phyloP scores from a whole-genome alignment of 169 alveolate genomes.

The Ichthyophthirius multifiliis region DNA sequence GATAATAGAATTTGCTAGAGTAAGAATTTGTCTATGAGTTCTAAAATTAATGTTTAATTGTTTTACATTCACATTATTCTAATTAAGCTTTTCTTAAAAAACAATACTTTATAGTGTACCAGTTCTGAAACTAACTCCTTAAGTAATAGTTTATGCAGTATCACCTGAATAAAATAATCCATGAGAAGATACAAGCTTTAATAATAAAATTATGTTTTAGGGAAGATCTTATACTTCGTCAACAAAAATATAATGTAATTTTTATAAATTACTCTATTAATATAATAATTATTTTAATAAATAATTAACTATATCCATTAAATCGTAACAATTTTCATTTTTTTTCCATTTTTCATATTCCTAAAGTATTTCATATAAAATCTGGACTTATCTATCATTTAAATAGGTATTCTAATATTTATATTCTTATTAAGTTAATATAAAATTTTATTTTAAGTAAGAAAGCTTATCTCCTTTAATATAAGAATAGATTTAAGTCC shows the following conservation, averaged over 20 bases:
- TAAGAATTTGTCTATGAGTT: constrained; percentile 71
- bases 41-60: constrained; percentile 75
- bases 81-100: not conserved
- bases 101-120: constrained; percentile 59
- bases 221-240: constrained; percentile 77
- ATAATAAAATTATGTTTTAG: constrained; percentile 16
- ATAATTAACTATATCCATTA: constrained; percentile 66
- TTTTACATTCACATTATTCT: constrained; percentile 32
- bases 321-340: constrained; percentile 44
- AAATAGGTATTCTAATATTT: not conserved
- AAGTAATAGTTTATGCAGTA: constrained; percentile 85
- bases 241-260: constrained; percentile 57
- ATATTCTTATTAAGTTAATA: not conserved
- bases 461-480: too few relatives aligned
- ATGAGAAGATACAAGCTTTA: constrained; percentile 37
- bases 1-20: constrained; percentile 70
- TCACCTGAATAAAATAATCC: constrained; percentile 76
- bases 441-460: not conserved
- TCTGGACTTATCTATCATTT: not conserved
- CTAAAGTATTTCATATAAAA: constrained; percentile 21
- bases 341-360: constrained; percentile 65
- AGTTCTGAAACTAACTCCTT: constrained; percentile 82
- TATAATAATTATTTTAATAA: constrained; percentile 2
- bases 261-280: not conserved
- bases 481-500: constrained; percentile 75